phyloP scores from a whole-genome alignment of 2,329 filamentous ascomycete species.

The Talaromyces sp. region DNA sequence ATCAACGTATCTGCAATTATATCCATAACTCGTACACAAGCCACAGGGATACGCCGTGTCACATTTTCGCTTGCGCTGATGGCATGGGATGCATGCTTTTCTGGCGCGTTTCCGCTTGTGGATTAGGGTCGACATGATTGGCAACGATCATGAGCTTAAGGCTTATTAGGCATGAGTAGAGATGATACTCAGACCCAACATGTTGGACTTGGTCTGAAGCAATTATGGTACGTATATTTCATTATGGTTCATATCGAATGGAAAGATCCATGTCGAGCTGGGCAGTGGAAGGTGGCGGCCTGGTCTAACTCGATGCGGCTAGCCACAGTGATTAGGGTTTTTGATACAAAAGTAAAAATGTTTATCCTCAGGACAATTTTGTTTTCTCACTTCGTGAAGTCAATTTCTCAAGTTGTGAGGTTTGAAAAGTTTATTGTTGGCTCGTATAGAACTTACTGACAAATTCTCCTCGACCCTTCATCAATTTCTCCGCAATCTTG shows the following conservation, averaged over 20 bases:
- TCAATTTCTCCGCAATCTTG: not conserved
- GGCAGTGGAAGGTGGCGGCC: not conserved
- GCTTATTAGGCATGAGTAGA: no score
- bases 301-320: not conserved
- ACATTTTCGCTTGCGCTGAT: constrained; percentile 35
- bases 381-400: not conserved
- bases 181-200: no score
- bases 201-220: not conserved
- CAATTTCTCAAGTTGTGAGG: not conserved
- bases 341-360: not conserved
- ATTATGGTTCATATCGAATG: not conserved
- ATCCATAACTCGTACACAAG: constrained; percentile 29
- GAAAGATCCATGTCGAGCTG: not conserved
- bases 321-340: not conserved
- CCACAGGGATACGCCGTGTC: constrained; percentile 29
- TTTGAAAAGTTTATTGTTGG: not conserved
- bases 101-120: constrained; percentile 29
- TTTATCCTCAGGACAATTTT: not conserved
- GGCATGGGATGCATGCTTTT: constrained; percentile 32
- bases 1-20: constrained; percentile 27
- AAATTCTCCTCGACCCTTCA: not conserved
- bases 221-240: not conserved
- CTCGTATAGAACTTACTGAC: not conserved
- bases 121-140: constrained; percentile 21
- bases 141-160: not conserved